A percentile compares a stretch with the other conserved stretches of the same genome.
phyloP scores from a whole-genome alignment of 2,329 filamentous ascomycete species.

The Alternaria gansuensis region DNA sequence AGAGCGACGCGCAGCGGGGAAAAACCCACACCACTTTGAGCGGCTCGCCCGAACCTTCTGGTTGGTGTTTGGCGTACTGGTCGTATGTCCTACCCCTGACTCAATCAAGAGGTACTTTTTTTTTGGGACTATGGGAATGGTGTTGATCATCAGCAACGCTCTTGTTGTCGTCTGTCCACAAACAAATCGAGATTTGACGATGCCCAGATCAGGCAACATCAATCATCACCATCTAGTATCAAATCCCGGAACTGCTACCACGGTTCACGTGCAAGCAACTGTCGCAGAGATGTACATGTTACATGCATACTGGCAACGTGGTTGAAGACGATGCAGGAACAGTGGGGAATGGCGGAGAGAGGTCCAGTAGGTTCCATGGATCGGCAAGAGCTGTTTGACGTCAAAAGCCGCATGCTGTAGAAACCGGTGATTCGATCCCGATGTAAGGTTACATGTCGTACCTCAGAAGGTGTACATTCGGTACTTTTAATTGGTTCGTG shows the following conservation, averaged over 20 bases:
- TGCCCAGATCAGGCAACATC: neutral
- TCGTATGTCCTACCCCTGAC: neutral
- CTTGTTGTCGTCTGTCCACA: neutral
- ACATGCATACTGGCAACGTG: neutral
- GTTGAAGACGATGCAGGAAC: slow-evolving; percentile 6
- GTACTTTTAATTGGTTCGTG: neutral
- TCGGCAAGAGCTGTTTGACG: slow-evolving; percentile 8
- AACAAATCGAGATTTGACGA: neutral
- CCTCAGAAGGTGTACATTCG: neutral
- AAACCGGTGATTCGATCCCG: neutral
- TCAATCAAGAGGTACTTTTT: neutral
- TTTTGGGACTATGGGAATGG: neutral
- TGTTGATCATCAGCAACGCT: slow-evolving; percentile 5
- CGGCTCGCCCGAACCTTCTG: slow-evolving; percentile 1
- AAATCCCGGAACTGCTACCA: neutral
- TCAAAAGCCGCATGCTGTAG: slow-evolving; percentile 9
- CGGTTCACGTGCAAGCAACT: neutral
- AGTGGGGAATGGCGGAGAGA: slow-evolving; percentile 6
- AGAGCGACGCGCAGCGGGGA: slow-evolving; percentile 14
- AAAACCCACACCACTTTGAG: slow-evolving; percentile 10
- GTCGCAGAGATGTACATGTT: neutral
- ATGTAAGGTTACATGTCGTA: neutral
- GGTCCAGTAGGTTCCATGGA: slow-evolving; percentile 3
- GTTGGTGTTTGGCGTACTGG: slow-evolving; percentile 1
- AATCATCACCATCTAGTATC: neutral